Percentiles rank a stretch among this genome's conserved stretches.
Conservation (phyloP, 176 grass and related monocot genomes). For the Ensete glaucum region DNA sequence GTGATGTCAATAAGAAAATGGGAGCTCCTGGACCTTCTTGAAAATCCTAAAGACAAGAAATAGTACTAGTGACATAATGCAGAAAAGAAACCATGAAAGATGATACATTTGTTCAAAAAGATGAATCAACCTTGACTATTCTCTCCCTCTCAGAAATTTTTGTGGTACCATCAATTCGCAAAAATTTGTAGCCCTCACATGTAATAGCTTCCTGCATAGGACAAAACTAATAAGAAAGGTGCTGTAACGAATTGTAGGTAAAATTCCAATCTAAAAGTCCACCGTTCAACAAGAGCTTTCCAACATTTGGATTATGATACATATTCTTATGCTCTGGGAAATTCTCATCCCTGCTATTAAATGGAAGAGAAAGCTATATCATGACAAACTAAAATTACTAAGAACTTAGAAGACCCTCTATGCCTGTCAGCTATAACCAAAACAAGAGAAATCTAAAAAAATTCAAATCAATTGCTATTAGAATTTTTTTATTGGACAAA, state of each 20-base stretch:
- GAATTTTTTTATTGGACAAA: neutral
- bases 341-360: neutral
- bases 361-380: neutral
- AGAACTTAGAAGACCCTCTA: neutral
- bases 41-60: constrained; percentile 48
- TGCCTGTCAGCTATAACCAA: no score
- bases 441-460: neutral
- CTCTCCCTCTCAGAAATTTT: constrained; percentile 65
- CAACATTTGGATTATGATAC: neutral
- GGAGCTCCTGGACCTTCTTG: constrained; percentile 67
- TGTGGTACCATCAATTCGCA: constrained; percentile 81
- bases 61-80: neutral
- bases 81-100: constrained; percentile 15
- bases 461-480: neutral
- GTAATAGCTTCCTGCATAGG: constrained; percentile 61
- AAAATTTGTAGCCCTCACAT: constrained; percentile 58
- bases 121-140: constrained; percentile 60
- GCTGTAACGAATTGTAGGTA: neutral
- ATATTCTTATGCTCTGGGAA: neutral
- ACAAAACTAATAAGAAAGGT: neutral
- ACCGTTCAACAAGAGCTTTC: neutral
- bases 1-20: constrained; percentile 86
- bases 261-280: neutral
- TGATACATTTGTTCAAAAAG: constrained; percentile 20
- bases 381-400: neutral